A percentile compares a stretch with the other conserved stretches of the same genome.
Evolutionary conservation across 257 asterid species (phyloP).

Genomic region (Penstemon davidsonii): DNA sequence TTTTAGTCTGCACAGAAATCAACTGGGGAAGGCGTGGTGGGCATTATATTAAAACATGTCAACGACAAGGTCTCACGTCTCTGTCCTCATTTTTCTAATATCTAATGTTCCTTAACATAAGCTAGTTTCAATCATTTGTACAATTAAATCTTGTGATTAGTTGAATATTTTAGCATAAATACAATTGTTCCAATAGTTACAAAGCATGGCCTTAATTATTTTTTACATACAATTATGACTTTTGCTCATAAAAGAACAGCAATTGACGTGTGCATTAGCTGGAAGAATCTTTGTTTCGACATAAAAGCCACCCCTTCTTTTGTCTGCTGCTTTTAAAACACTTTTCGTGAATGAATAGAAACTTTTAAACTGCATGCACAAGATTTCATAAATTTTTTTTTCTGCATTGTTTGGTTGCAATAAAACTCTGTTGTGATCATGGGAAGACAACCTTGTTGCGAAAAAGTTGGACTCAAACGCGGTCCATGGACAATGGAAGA

Average conservation of each 20-base stretch:
- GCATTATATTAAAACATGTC: conserved; percentile 42
- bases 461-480: conserved; percentile 66
- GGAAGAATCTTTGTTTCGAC: conserved; percentile 66
- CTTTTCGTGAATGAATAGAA: too few relatives aligned
- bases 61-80: conserved; percentile 76
- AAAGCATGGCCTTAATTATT: conserved; percentile 30
- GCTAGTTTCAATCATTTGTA: conserved; percentile 40
- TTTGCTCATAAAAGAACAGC: conserved; percentile 21
- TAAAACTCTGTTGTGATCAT: conserved; percentile 25
- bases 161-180: neutral
- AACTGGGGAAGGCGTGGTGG: conserved; percentile 31
- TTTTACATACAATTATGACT: conserved; percentile 44
- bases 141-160: neutral
- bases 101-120: conserved; percentile 20
- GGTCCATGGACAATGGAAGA: conserved; percentile 91
- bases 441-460: conserved; percentile 95
- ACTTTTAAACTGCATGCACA: too few relatives aligned
- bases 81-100: conserved; percentile 28
- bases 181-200: too few relatives aligned
- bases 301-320: conserved; percentile 31
- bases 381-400: too few relatives aligned
- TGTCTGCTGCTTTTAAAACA: conserved; percentile 7
- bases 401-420: neutral
- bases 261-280: conserved; percentile 52
- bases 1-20: neutral